Conservation (phyloP, 2,329 filamentous ascomycete genomes). For the Blastomyces percursus region DNA sequence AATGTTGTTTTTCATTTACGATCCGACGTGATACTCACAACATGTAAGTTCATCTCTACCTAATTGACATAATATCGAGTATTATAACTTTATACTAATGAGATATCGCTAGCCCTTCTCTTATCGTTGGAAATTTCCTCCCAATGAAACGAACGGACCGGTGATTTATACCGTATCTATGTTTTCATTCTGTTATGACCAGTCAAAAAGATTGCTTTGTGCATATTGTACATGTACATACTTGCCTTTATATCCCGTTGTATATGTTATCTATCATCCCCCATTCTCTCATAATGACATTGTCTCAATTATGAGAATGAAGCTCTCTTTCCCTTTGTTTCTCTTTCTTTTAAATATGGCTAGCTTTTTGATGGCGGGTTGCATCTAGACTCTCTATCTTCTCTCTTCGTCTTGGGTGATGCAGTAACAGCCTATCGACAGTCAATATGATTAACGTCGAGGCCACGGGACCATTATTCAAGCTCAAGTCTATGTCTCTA, state of each 20-base stretch:
- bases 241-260: not conserved
- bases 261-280: not conserved
- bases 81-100: conserved; percentile 23
- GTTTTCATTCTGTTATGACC: not conserved
- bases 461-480: not conserved
- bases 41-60: conserved; percentile 54
- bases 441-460: not conserved
- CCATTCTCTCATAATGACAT: not conserved
- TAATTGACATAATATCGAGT: not conserved
- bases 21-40: conserved; percentile 92
- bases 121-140: conserved; percentile 95
- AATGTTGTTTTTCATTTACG: conserved; percentile 96
- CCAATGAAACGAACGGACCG: conserved; percentile 59
- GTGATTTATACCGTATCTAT: conserved; percentile 12
- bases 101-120: conserved; percentile 55
- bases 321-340: not conserved
- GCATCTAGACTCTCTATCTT: not conserved
- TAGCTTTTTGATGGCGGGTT: not conserved
- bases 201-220: conserved; percentile 2
- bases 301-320: not conserved
- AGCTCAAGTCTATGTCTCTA: not conserved
- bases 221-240: conserved; percentile 6
- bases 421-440: not conserved
- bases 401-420: not conserved
- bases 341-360: not conserved